phyloP scores from a whole-genome alignment of 441 rosid species.

The Erodium moschatum region DNA sequence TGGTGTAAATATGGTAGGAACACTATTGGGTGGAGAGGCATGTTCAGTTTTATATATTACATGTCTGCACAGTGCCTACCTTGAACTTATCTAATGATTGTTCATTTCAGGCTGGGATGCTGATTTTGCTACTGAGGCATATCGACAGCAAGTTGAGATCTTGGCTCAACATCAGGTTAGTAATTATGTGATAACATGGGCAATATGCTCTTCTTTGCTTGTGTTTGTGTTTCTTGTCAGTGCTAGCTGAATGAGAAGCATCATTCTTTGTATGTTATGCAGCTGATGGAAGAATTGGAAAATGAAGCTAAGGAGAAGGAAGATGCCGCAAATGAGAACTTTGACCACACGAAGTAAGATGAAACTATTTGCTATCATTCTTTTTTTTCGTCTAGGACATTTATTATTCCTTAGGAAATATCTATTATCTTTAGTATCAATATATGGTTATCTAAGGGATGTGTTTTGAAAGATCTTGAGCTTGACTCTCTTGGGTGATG shows the following conservation, averaged over 20 bases:
- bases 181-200: constrained; percentile 11
- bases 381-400: neutral
- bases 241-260: constrained; percentile 23
- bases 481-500: neutral
- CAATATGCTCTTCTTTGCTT: constrained; percentile 12
- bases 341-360: constrained; percentile 55
- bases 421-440: neutral
- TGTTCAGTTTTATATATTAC: neutral
- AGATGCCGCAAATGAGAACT: constrained; percentile 47
- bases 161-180: constrained; percentile 91
- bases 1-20: neutral
- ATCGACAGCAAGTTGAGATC: constrained; percentile 90
- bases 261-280: constrained; percentile 25
- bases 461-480: neutral
- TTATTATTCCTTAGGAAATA: neutral
- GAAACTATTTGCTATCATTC: constrained; percentile 20
- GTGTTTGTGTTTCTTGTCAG: constrained; percentile 4
- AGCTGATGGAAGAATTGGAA: constrained; percentile 93
- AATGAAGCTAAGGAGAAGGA: constrained; percentile 83
- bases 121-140: constrained; percentile 98
- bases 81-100: constrained; percentile 21
- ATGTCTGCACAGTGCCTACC: constrained; percentile 4
- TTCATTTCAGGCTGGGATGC: constrained; percentile 86
- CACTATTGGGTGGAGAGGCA: neutral
- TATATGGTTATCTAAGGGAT: neutral